A percentile compares a stretch with the other conserved stretches of the same genome.
Conservation (phyloP, 306 rosid genomes). For the Vigna nakashimae region DNA sequence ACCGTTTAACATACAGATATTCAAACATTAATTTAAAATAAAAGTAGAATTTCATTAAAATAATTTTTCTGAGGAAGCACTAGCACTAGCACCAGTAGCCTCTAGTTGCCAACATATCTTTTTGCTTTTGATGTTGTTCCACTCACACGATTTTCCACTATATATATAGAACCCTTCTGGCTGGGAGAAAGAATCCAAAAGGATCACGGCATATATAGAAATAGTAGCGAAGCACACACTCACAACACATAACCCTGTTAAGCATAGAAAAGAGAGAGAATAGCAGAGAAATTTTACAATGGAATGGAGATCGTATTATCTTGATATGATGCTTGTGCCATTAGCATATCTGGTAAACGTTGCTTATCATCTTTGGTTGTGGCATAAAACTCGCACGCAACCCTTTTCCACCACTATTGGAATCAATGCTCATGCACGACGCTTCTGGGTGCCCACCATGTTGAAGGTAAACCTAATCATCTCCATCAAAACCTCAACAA, state of each 20-base stretch:
- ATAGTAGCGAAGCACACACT: not conserved
- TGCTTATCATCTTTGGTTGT: slow-evolving; percentile 74
- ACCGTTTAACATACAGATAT: not conserved
- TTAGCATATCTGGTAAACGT: slow-evolving; percentile 58
- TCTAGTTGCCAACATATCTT: slow-evolving; percentile 3
- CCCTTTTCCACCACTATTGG: slow-evolving; percentile 77
- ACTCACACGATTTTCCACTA: slow-evolving; percentile 35
- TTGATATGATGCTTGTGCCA: slow-evolving; percentile 77
- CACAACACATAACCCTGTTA: not conserved
- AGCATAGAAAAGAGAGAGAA: not conserved
- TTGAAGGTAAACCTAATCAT: slow-evolving; percentile 40
- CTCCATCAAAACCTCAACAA: slow-evolving; percentile 9
- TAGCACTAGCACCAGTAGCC: slow-evolving; percentile 17
- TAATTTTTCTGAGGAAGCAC: too few relatives aligned
- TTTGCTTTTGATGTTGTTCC: slow-evolving; percentile 32
- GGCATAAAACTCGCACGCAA: slow-evolving; percentile 70
- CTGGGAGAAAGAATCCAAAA: slow-evolving; percentile 27
- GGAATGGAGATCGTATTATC: slow-evolving; percentile 83
- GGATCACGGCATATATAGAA: slow-evolving; percentile 14
- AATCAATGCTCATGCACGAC: slow-evolving; percentile 69
- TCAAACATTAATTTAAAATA: not conserved
- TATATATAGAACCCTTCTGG: slow-evolving; percentile 40
- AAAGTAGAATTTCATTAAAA: not conserved
- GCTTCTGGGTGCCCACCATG: slow-evolving; percentile 74
- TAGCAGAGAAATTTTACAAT: slow-evolving; percentile 8